A percentile compares a stretch with the other conserved stretches of the same genome.
Conservation (phyloP, 106 monocot genomes). For the Dioscorea zingiberensis region DNA sequence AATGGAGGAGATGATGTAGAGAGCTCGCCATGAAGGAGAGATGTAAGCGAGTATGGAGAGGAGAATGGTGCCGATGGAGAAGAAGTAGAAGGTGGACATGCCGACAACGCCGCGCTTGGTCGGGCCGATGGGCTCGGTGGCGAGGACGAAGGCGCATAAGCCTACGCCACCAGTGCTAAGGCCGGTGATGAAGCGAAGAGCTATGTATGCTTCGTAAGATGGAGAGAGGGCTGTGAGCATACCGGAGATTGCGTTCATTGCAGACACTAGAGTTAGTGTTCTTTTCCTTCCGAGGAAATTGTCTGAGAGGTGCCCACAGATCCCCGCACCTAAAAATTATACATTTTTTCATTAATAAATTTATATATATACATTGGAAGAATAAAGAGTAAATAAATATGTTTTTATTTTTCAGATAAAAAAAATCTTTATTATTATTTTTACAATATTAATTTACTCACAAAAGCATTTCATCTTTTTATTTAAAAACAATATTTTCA, state of each 20-base stretch:
- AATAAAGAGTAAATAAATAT: too few species aligned
- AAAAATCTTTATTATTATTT: too few species aligned
- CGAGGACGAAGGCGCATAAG: conserved; percentile 15
- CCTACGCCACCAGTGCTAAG: conserved; percentile 13
- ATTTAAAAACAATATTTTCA: too few species aligned
- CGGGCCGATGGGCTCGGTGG: conserved; percentile 21
- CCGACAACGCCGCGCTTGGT: conserved; percentile 5
- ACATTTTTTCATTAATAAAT: too few species aligned
- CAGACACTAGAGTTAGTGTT: background rate
- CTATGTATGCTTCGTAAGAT: background rate
- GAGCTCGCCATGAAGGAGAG: conserved; percentile 7
- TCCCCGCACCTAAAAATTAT: conserved; percentile 13
- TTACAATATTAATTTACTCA: too few species aligned
- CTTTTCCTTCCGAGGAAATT: conserved; percentile 18
- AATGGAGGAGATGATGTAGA: conserved; percentile 15
- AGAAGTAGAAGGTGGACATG: conserved; percentile 22
- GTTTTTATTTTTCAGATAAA: too few species aligned
- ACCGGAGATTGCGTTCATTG: conserved; percentile 12
- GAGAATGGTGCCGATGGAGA: conserved; percentile 8
- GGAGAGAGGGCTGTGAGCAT: conserved; percentile 5
- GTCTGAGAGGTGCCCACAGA: conserved; percentile 23
- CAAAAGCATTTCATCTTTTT: too few species aligned
- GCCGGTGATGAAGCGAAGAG: conserved; percentile 13
- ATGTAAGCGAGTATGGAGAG: conserved; percentile 3
- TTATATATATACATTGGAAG: too few species aligned